Conservation (phyloP, 108 stramenopile genomes). For the Nannochloropsis gaditana region DNA sequence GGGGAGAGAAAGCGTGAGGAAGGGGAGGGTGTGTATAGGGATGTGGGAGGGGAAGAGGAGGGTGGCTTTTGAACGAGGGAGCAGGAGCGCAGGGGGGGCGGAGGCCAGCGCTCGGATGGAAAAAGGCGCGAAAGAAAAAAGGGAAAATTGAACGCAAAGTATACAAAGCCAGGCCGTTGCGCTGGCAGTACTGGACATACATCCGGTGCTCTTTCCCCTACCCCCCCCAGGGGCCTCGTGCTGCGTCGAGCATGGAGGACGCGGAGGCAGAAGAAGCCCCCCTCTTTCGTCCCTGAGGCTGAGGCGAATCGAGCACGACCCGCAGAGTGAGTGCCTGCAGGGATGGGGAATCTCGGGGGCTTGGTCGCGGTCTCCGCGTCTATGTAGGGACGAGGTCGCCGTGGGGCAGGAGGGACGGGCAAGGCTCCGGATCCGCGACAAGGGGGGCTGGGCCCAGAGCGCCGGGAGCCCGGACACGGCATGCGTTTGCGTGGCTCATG, state of each 20-base stretch:
- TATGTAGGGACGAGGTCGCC: not conserved
- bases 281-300: too few species aligned
- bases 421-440: not conserved
- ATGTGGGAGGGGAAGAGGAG: not conserved
- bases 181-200: not conserved
- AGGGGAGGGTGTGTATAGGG: not conserved
- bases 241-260: not conserved
- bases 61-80: not conserved
- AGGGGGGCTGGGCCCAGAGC: too few species aligned
- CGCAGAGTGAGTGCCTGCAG: too few species aligned
- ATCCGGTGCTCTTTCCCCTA: too few species aligned
- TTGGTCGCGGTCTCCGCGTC: too few species aligned
- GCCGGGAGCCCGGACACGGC: too few species aligned
- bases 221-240: not conserved
- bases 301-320: too few species aligned
- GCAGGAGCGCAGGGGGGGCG: not conserved
- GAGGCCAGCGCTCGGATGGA: not conserved
- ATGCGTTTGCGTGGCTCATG: too few species aligned
- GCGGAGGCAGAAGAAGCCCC: not conserved
- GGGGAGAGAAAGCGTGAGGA: not conserved
- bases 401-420: not conserved
- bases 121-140: not conserved
- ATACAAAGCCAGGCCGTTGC: not conserved
- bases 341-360: too few species aligned
- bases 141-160: not conserved